Base-by-base conservation (phyloP, 2,329 filamentous ascomycete genomes). In the Cladophialophora carrionii region DNA sequence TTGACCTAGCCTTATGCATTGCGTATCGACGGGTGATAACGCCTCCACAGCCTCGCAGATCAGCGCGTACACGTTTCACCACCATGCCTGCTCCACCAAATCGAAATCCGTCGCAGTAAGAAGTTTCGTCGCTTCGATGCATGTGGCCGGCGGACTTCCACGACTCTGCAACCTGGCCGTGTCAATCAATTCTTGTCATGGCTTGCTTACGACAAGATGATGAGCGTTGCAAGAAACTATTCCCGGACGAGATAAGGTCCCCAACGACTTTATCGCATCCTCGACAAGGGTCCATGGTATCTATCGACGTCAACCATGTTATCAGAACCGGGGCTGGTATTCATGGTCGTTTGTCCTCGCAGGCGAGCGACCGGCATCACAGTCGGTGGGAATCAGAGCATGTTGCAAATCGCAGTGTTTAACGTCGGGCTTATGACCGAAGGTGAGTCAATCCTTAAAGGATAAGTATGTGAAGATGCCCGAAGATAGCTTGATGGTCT, bases 31-130 rank as follows among this genome's bases (percentile, higher is more conserved):
- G 24, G 12, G 51, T 57, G 55, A 58, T 57, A 63, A 63, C 61
- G 49, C 52, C 34, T 37, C 49, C 10, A 55, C 61, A 66, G 64
- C 64, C 64, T 66, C 64, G 64, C 64, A 63, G 51, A 63, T 66
- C 64, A 63, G 60, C 64, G 64, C 54, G 14, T 31, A 58, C 37
- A 32, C 59, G 49, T 62, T 55, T 65, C 54, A 57, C 49, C 20
- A 32, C 17, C 12, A 32, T 24, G 20, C 17, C 6, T 51, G 53
- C 60, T 57, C 60, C 60, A 57, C 52, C 52, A 51, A 41, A 61
- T 41, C 49, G 37, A 61, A 53, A 43, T 46, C 24, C 34, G 20
- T 9, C 53, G 29, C 26, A 26, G 20, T 29, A 32, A 58, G 52
- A 57, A 57, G 51, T 48, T 26, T 24, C 57, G 26, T n/a, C 26